Base-by-base conservation (phyloP, 768 basidiomycete species). In the Tylopilus subfusipes region DNA sequence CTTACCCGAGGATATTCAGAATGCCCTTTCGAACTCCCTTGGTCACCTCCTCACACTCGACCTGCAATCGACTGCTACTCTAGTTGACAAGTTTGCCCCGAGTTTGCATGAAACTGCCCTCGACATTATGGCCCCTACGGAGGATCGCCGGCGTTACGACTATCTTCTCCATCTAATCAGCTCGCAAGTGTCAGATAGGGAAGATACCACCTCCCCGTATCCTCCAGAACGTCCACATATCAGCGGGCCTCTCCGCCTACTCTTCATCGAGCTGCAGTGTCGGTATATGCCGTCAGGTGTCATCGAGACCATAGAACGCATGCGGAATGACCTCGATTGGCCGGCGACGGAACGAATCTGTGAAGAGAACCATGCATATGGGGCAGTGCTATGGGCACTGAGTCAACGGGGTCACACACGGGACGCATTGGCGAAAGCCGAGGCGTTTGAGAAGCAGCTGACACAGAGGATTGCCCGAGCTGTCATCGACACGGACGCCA, bases 341-440 rank as follows among this genome's bases (percentile, higher is more conserved):
- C 57, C 71, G 2, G 73, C 79, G 21, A 73, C 86, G 24, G 72
- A 84, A 16, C 72, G 73, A 5, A 79, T 82, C 10, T 95, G 92
- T 68, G 88, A 94, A 69, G 68, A 76, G 2, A 76, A 78, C 19
- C 75, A 76, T 39, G 84, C 83, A 16, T 88, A 80, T 58, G 85
- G 91, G 46, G 91, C 90, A 10, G 85, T 88, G 22, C 72, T 98
- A 5, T 98, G 95, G 95, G 78, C 84, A 3, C 71, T 85, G 43
- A 79, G 93, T 60, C 77, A 79, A 63, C 76, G 75, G 40, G 88
- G 87, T 2, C 73, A 83, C 45, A 80, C 87, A 10, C 74, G 72
- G 48, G 78, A 76, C 19, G 90, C 94, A 13, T 76, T 98, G 30
- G 64, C 72, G 38, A 88, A 86, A 59, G 81, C 85, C 0, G 84